Evolutionary conservation across 441 rosid genomes (phyloP), one percentile per base, ranked within the genome.

Genomic region (Lepidium campestre): DNA sequence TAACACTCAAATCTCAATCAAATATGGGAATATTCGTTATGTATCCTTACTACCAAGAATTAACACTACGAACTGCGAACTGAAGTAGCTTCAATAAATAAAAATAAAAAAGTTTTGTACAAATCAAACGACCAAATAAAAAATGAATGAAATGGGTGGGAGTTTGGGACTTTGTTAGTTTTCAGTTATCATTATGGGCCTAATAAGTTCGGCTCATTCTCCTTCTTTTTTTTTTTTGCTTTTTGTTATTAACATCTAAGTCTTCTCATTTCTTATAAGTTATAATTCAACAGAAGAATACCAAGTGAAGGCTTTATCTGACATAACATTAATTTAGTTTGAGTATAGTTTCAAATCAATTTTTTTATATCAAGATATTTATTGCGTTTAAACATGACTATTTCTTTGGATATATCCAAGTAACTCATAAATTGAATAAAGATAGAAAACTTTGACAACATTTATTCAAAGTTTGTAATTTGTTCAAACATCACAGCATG

Each of bases 181-280:
- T 45, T 61, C 55, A 20, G 66, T 48, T 47, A 62, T 22, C 25
- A 2, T 49, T 7, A 27, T 40, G 60, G 69, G 69, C 60, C 69
- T 40, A 9, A 50, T 39, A 37, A 50, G 4, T 25, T 29, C 39
- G 39, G 53, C 17, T n/a, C 40, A 27, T 52, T 37, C 14, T 8
- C 45, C 5, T 32, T 42, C 0, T 9, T 42, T 6, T 59, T 15
- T 10, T 2, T 60, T 31, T 53, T n/a, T n/a, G n/a, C n/a, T n/a
- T n/a, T n/a, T n/a, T n/a, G n/a, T n/a, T n/a, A n/a, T n/a, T n/a
- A n/a, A n/a, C n/a, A n/a, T n/a, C n/a, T n/a, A 53, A 53, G n/a
- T 29, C 39, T 31, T 52, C 8, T 52, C 37, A n/a, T 20, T 52
- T 52, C 35, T 5, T 50, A 36, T 9, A 27, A 29, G n/a, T n/a